phyloP scores from a whole-genome alignment of 805 yeast species.

The Cyberlindnera suaveolens region DNA sequence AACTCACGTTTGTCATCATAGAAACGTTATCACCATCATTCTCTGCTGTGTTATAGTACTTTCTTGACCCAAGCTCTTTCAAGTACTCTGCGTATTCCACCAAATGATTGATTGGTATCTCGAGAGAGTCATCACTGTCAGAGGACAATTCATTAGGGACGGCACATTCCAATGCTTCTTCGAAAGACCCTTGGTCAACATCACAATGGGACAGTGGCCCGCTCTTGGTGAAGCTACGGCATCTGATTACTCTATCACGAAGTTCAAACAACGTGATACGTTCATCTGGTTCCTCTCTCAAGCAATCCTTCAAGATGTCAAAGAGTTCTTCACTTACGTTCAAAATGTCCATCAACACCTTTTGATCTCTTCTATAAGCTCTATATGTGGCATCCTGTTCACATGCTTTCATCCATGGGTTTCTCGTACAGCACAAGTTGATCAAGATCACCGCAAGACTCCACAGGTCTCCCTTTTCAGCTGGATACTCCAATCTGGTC shows the following conservation, averaged over 20 bases:
- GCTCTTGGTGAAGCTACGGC: conserved; percentile 15
- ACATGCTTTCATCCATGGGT: conserved; percentile 86
- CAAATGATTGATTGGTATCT: conserved; percentile 2
- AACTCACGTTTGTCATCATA: conserved; percentile 14
- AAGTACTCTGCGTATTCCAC: background rate
- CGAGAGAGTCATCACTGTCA: conserved; percentile 1
- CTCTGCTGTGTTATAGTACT: conserved; percentile 2
- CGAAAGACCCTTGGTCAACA: conserved; percentile 3
- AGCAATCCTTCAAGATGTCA: conserved; percentile 34
- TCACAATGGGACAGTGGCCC: conserved; percentile 17
- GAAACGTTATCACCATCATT: conserved; percentile 1
- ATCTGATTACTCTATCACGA: conserved; percentile 12
- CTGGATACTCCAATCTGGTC: conserved; percentile 41
- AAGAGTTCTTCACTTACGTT: conserved; percentile 67
- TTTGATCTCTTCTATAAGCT: conserved; percentile 50
- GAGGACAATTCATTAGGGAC: conserved; percentile 4
- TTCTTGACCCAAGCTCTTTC: background rate
- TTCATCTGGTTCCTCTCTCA: conserved; percentile 28
- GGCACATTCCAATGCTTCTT: conserved; percentile 5
- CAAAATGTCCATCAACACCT: conserved; percentile 55
- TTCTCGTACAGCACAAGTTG: conserved; percentile 75
- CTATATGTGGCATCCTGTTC: conserved; percentile 57
- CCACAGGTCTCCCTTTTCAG: conserved; percentile 82
- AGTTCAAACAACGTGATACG: conserved; percentile 24
- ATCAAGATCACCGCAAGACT: conserved; percentile 76